Evolutionary conservation across 1,139 yeast species (phyloP).

Genomic region (Candida dubliniensis): DNA sequence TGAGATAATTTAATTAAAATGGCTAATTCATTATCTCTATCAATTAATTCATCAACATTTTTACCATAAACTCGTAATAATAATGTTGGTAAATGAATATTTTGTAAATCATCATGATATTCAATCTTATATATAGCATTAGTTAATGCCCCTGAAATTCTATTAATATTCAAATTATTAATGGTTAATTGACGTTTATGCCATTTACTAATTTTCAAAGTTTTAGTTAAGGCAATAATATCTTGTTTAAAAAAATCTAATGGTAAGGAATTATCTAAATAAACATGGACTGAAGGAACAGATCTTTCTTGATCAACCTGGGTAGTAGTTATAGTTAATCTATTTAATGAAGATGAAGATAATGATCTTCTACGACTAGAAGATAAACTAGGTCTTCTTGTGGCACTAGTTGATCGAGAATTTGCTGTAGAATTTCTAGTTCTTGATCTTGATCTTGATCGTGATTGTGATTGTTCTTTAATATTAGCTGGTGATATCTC

Average conservation of each 20-base stretch:
- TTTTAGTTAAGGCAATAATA: slow-evolving; percentile 62
- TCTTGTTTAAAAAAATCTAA: slow-evolving; percentile 83
- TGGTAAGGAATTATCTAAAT: slow-evolving; percentile 73
- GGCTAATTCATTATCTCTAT: slow-evolving; percentile 76
- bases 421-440: slow-evolving; percentile 36
- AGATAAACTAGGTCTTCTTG: slow-evolving; percentile 37
- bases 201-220: slow-evolving; percentile 78
- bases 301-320: slow-evolving; percentile 28
- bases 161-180: slow-evolving; percentile 46
- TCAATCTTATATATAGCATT: slow-evolving; percentile 79
- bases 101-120: slow-evolving; percentile 31
- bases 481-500: slow-evolving; percentile 29
- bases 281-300: slow-evolving; percentile 42
- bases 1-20: slow-evolving; percentile 71
- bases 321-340: slow-evolving; percentile 29
- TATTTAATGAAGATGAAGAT: slow-evolving; percentile 24
- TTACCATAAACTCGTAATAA: slow-evolving; percentile 88
- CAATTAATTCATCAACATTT: slow-evolving; percentile 82
- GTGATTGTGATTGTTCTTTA: slow-evolving; percentile 10
- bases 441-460: slow-evolving; percentile 35
- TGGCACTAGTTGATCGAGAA: slow-evolving; percentile 38
- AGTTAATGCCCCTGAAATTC: slow-evolving; percentile 92
- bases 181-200: slow-evolving; percentile 44
- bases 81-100: slow-evolving; percentile 42
- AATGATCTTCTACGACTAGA: slow-evolving; percentile 27